Conservation (phyloP, 495 filamentous ascomycete genomes). For the Pseudoneurospora amorphoporcata region DNA sequence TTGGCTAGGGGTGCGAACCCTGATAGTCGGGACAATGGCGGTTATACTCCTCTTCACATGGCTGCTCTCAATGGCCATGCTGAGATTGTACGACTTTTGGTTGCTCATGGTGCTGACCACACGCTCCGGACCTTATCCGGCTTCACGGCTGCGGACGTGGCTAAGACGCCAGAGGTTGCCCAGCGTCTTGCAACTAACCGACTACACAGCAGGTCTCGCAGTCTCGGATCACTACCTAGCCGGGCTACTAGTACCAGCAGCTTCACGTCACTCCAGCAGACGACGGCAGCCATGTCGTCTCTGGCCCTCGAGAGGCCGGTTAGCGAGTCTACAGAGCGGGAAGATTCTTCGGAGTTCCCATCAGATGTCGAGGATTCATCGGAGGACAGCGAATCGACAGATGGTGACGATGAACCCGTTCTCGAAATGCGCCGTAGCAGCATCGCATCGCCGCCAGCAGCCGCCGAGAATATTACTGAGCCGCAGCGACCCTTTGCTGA, state of each 20-base stretch:
- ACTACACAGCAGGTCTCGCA: slow-evolving; percentile 49
- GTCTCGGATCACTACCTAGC: slow-evolving; percentile 37
- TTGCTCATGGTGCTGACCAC: slow-evolving; percentile 62
- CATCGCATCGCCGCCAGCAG: not conserved
- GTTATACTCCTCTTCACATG: slow-evolving; percentile 76
- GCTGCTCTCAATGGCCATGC: slow-evolving; percentile 67
- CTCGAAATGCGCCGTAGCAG: slow-evolving; percentile 25
- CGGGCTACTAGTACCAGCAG: slow-evolving; percentile 58
- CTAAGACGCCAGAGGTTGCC: slow-evolving; percentile 49
- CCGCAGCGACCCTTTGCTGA: slow-evolving; percentile 19
- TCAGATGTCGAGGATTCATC: slow-evolving; percentile 21
- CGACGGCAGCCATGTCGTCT: slow-evolving; percentile 9
- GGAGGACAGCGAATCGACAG: slow-evolving; percentile 12
- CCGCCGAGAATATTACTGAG: slow-evolving; percentile 12
- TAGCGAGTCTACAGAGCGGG: slow-evolving; percentile 20
- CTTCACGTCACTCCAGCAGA: slow-evolving; percentile 44
- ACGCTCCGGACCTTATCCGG: slow-evolving; percentile 59
- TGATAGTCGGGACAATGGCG: slow-evolving; percentile 64
- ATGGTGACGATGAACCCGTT: slow-evolving; percentile 28
- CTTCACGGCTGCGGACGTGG: slow-evolving; percentile 62
- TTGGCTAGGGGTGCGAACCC: slow-evolving; percentile 71
- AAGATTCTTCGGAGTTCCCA: slow-evolving; percentile 24
- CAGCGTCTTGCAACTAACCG: slow-evolving; percentile 41
- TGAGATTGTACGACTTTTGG: slow-evolving; percentile 65
- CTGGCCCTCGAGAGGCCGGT: slow-evolving; percentile 32